Percentiles rank a stretch among this genome's conserved stretches.
Conservation (phyloP, 2,329 filamentous ascomycete species). For the Hypoxylon sp. region DNA sequence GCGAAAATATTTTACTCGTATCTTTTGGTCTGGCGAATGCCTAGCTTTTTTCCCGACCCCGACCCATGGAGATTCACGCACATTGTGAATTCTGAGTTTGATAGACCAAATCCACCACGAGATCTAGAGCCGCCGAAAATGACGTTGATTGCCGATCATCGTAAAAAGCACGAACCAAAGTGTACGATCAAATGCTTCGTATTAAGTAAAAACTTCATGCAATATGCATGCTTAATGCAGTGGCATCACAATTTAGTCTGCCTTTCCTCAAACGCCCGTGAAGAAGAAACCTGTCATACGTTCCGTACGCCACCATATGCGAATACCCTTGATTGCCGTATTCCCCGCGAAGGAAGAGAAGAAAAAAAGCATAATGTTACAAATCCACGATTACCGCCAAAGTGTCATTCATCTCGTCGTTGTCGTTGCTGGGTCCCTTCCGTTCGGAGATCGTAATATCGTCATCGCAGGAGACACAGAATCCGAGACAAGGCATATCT, state of each 20-base stretch:
- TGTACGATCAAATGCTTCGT: conserved; percentile 3
- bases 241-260: conserved; percentile 15
- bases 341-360: background rate
- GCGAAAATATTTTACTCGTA: no score
- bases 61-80: no score
- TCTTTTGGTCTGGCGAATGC: no score
- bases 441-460: background rate
- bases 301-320: conserved; percentile 20
- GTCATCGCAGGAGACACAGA: no score
- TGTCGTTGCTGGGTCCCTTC: background rate
- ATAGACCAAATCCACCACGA: no score
- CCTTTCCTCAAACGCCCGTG: conserved; percentile 20
- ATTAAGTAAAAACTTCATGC: conserved; percentile 11
- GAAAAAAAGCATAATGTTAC: background rate
- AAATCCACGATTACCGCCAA: no score
- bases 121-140: no score
- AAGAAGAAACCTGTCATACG: conserved; percentile 10
- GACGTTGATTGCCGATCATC: no score
- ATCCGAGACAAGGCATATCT: no score
- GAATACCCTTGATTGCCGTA: background rate
- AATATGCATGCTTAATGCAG: conserved; percentile 6
- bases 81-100: no score
- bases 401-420: no score
- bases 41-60: no score
- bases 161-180: background rate